Base-by-base conservation (phyloP, 352 stramenopile species). In the Peronospora farinosa region DNA sequence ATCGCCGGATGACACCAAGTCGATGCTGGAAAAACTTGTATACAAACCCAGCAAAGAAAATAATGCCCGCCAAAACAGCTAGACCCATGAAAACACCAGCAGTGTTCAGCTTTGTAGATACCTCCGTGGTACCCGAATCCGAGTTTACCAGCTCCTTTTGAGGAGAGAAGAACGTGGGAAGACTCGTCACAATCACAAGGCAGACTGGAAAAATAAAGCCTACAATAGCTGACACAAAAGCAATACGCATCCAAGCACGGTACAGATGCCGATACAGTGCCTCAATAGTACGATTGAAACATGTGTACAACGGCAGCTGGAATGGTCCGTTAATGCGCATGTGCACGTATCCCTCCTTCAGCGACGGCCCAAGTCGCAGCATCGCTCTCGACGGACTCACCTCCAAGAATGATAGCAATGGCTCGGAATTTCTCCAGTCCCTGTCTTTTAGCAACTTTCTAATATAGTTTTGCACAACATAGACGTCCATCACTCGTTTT, bases 21-120 rank as follows among this genome's bases (percentile, higher is more conserved):
- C 83, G 80, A 40, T 89, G 80, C 47, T 93, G 71, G 40, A 93
- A 93, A 46, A 90, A 93, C 63, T 88, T 89, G 72, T 93, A 93
- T 37, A 93, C 74, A 38, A 93, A 93, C 3, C 47, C 80, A 13
- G 80, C 65, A 27, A 80, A 67, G 48, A 84, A 93, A 9, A 86
- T 51, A 36, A 91, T 71, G 23, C 63, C 65, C 3, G 37, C 62
- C 13, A 90, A 21, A 33, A 72, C 69, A 33, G 70, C 54, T 10
- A 90, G 23, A 5, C 78, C 76, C 16, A 86, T 21, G 42, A 92
- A 75, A 13, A 88, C 72, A 13, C 72, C 66, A 9, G 53, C 58
- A 0, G 64, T 68, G 48, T 84, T 72, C 8, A 81, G 41, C 25
- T 77, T 75, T 7, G 67, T 74, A 9, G 69, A 69, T 13, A 88